Evolutionary conservation across 805 yeast species (phyloP), one percentile per base, ranked within the genome.

Genomic region (Sungouiella thailandica): DNA sequence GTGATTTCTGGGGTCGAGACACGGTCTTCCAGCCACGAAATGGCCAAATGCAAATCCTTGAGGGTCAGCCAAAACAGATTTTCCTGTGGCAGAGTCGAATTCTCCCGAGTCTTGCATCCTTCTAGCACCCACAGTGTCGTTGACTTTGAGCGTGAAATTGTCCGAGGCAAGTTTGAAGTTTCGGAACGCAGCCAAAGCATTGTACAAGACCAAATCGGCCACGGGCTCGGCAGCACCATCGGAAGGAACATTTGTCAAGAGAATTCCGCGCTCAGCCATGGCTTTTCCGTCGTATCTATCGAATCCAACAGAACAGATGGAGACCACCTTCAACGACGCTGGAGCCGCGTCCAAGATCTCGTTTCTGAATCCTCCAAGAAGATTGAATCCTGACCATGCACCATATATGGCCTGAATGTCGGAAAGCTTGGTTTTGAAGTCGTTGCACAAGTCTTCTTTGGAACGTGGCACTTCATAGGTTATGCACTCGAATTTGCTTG

Each of bases 171-270:
- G 55, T 1, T 68, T 54, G 38, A 76, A 74, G 53, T 70, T 68
- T 43, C 93, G 67, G 60, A 80, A 80, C 15, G 77, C 70, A 24
- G 76, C 68, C 37, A 83, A 52, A 0, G 83, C 61, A 43, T 79
- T 66, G 48, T 62, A 70, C 28, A 82, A 58, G 3, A 80, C 90
- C 37, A 79, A 59, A 42, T 84, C 94, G 3, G 89, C 83, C 17
- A 84, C 94, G 11, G 83, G 80, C 25, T 67, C 74, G 1, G 83
- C 75, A 0, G 82, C 77, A 60, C 52, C 84, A 73, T 35, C 50
- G 16, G 67, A 52, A 1, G 72, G 70, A 16, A 78, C 78, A 49
- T 84, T 80, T 39, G 83, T 74, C 39, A 84, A 62, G 6, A 60
- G 48, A 17, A 84, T 73, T 10, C 70, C 71, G 27, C 57, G 53